Evolutionary conservation across 352 stramenopile genomes (phyloP), one percentile per base, ranked within the genome.

Genomic region (Phytophthora pini): DNA sequence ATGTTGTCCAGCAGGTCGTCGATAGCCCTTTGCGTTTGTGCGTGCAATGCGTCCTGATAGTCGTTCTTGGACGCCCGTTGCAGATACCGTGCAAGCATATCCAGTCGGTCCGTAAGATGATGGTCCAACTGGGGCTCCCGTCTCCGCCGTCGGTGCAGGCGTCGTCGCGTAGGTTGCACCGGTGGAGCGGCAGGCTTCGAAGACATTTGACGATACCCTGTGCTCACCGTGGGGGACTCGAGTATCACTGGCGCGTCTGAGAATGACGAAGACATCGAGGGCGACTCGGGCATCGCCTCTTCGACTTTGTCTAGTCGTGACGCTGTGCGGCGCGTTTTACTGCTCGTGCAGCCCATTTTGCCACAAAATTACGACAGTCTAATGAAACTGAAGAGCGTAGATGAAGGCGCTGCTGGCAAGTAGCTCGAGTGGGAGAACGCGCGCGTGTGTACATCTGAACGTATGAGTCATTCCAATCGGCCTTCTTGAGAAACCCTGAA

Each of bases 321-420:
- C 10, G 26, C 47, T n/a, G 56, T 56, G 31, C 26, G 50, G 17
- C 61, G 66, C 56, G 47, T 65, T 38, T 11, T 72, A 50, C 68
- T 76, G 54, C 47, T 76, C 15, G 53, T 70, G 50, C 68, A 76
- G 52, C 68, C 64, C 68, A 76, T 76, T 69, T 26, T 41, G 27
- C 26, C 36, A 57, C 55, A 55, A 59, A 65, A 55, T 32, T 46
- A 39, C 34, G 22, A 51, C 29, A 15, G 45, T 38, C 13, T 17
- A 22, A 15, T 34, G 29, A 34, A 34, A 34, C 29, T 8, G 29
- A 36, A 36, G 31, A 36, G 8, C 8, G 31, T 9, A 36, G 31
- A 13, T 12, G 31, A 36, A 36, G 9, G 6, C 29, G 7, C 29
- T 32, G 29, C 29, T 8, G 29, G 41, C 45, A 17, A 38, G 36